Base-by-base conservation (phyloP, 1,284 basidiomycete species). In the Coniferiporia sulphurascens region DNA sequence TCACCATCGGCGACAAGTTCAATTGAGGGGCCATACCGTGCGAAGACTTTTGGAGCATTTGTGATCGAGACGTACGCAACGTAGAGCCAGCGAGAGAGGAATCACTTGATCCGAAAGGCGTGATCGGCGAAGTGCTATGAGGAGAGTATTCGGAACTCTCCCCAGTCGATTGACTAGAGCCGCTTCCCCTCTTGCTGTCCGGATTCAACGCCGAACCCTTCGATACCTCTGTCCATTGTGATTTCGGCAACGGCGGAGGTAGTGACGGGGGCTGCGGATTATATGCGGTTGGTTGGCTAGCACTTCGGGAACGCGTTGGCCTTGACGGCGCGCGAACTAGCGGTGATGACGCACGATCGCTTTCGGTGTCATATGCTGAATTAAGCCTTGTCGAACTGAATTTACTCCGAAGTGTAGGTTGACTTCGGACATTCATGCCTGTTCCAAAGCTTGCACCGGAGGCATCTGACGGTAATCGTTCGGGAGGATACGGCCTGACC, bases 81-180 rank as follows among this genome's bases (percentile, higher is more conserved):
- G 69, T 75, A 70, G 68, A 75, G 66, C 81, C 83, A 52, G 78
- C 78, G 56, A 90, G 70, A 13, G 87, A 89, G 44, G 86, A 87
- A 65, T 91, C 90, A 70, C 85, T 90, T 46, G 89, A 91, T n/a
- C 88, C 89, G 69, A 87, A 92, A 15, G 90, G 89, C 32, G 89
- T 92, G 67, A 91, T 83, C 1, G 89, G 89, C 17, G 89, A 91
- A 34, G 85, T 85, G 63, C 85, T 87, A 65, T 89, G 87, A 21
- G 88, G 87, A 36, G 88, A 91, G 65, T 88, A 89, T 65, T 90
- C 86, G 8, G 89, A 90, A 66, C 87, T 89, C 64, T 83, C 86
- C 41, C 78, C 82, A 5, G 89, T 90, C 21, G 86, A 89, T 69
- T 89, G 82, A 67, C 89, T 91, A 49, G 87, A 90, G 4, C 88